Conservation (phyloP, 306 rosid species). For the Carpinus fangiana region DNA sequence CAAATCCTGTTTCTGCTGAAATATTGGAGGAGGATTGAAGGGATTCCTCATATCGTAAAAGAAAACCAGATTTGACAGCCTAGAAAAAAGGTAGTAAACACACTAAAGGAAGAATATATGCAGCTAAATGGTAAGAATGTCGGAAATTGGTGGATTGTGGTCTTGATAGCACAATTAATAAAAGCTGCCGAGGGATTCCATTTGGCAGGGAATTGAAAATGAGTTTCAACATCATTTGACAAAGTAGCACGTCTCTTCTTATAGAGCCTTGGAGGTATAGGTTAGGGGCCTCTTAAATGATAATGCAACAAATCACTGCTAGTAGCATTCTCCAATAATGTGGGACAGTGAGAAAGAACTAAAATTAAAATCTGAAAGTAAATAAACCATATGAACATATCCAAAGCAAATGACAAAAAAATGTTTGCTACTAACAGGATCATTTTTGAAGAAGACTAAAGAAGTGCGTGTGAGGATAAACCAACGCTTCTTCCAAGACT, state of each 20-base stretch:
- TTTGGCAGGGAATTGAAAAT: not conserved
- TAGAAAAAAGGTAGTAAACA: not conserved
- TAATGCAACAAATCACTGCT: not conserved
- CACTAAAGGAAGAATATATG: not conserved
- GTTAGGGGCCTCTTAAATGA: not conserved
- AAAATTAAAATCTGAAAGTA: not conserved
- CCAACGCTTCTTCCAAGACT: slow-evolving; percentile 99
- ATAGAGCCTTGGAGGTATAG: not conserved
- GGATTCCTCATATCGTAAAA: not conserved
- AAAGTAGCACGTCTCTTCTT: not conserved
- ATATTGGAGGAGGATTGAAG: not conserved
- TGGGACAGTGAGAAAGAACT: slow-evolving; percentile 1
- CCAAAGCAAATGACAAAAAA: slow-evolving; percentile 18
- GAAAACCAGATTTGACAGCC: not conserved
- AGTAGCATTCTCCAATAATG: slow-evolving; percentile 10
- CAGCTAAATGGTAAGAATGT: not conserved
- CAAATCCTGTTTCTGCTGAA: not conserved
- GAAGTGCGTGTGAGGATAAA: slow-evolving; percentile 93
- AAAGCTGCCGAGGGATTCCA: not conserved
- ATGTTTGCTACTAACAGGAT: slow-evolving; percentile 76
- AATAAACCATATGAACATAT: slow-evolving; percentile 3
- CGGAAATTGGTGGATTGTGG: not conserved
- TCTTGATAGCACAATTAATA: not conserved
- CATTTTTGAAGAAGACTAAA: slow-evolving; percentile 91
- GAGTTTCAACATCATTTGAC: not conserved